A percentile compares a stretch with the other conserved stretches of the same genome.
phyloP scores from a whole-genome alignment of 2,329 filamentous ascomycete genomes.

The Aspergillus terreus region DNA sequence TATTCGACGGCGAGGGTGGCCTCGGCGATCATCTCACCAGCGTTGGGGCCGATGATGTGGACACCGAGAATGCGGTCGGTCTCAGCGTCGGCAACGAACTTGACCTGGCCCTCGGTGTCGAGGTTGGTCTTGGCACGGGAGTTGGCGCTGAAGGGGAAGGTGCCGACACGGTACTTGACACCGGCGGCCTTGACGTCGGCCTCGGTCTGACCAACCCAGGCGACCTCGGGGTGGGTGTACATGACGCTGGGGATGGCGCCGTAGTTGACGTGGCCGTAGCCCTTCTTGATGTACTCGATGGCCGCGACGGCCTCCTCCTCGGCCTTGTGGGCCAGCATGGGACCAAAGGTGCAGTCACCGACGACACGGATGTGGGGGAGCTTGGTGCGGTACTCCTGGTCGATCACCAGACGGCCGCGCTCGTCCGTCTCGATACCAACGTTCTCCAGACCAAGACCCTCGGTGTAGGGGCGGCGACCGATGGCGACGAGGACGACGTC shows the following conservation, averaged over 20 bases:
- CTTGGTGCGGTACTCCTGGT: constrained; percentile 98
- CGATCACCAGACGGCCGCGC: constrained; percentile 90
- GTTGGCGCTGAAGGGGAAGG: constrained; percentile 97
- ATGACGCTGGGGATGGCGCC: constrained; percentile 96
- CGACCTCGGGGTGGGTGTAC: constrained; percentile 98
- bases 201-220: constrained; percentile 98
- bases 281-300: constrained; percentile 96
- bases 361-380: constrained; percentile 94
- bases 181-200: constrained; percentile 87
- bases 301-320: constrained; percentile 96
- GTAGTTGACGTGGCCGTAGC: constrained; percentile 98
- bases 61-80: constrained; percentile 93
- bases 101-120: constrained; percentile 92
- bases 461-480: constrained; percentile 90
- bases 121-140: constrained; percentile 98
- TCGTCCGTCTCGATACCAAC: constrained; percentile 73
- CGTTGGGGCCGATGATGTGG: constrained; percentile 93
- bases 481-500: constrained; percentile 97
- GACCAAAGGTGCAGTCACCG: constrained; percentile 93
- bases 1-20: constrained; percentile 94
- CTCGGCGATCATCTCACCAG: constrained; percentile 99
- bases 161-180: constrained; percentile 87
- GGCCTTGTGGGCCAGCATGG: constrained; percentile 99
- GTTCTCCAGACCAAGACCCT: constrained; percentile 88
- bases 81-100: constrained; percentile 94